Percentiles rank a stretch among this genome's conserved stretches.
Evolutionary conservation across 371 early-diverging fungal species (phyloP).

Genomic region (Mucor racemosus): DNA sequence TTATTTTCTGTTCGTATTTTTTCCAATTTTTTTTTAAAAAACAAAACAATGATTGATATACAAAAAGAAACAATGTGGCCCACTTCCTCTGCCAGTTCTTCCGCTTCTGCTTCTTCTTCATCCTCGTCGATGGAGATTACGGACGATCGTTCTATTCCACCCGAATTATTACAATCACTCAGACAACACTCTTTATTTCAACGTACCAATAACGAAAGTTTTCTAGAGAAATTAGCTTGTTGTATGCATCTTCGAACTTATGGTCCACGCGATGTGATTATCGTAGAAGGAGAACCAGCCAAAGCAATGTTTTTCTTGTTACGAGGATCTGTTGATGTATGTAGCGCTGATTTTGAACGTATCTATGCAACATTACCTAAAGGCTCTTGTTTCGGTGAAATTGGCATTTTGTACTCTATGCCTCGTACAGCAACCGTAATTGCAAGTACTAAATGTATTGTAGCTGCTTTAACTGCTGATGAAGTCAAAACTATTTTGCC

Average conservation of each 20-base stretch:
- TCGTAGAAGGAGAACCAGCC: slow-evolving; percentile 76
- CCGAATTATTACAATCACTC: slow-evolving; percentile 42
- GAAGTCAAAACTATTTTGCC: slow-evolving; percentile 52
- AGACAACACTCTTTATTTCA: slow-evolving; percentile 53
- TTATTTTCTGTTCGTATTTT: background rate
- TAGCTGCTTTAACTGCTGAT: slow-evolving; percentile 68
- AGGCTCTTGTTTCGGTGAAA: slow-evolving; percentile 82
- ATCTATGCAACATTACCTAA: slow-evolving; percentile 72
- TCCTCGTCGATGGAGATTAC: slow-evolving; percentile 8
- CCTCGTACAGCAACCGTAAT: slow-evolving; percentile 83
- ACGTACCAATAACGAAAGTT: slow-evolving; percentile 44
- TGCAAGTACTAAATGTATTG: slow-evolving; percentile 70
- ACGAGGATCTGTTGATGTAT: slow-evolving; percentile 80
- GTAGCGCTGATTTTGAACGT: slow-evolving; percentile 76
- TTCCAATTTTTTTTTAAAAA: background rate
- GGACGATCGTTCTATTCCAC: slow-evolving; percentile 29
- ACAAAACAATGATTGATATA: slow-evolving; percentile 19
- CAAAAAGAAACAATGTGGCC: slow-evolving; percentile 17
- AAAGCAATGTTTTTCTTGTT: slow-evolving; percentile 88
- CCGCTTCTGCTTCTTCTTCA: slow-evolving; percentile 5
- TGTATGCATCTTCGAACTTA: slow-evolving; percentile 59
- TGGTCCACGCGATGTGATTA: slow-evolving; percentile 65
- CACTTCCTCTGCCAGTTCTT: background rate
- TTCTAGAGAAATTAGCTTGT: slow-evolving; percentile 42
- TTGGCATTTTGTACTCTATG: slow-evolving; percentile 82